Evolutionary conservation across 768 basidiomycete genomes (phyloP).

Genomic region (Termitomyces sp.): DNA sequence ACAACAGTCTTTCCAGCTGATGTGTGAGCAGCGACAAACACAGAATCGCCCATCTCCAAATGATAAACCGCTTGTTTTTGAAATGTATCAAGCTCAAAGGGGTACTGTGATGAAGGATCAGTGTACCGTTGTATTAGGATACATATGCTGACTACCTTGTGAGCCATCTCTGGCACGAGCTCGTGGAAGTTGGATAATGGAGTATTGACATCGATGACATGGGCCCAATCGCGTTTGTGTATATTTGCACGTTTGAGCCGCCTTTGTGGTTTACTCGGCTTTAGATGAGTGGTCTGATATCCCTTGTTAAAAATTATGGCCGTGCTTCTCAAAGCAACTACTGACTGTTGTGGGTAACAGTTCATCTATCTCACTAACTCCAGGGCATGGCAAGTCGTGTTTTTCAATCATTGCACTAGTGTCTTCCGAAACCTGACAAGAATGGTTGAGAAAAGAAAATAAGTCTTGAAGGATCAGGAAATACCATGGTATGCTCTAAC

Average conservation of each 20-base stretch:
- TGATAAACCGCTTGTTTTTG: constrained; percentile 99
- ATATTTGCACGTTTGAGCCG: constrained; percentile 38
- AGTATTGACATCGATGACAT: constrained; percentile 90
- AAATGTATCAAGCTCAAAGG: constrained; percentile 98
- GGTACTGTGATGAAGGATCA: constrained; percentile 54
- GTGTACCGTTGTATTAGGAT: background rate
- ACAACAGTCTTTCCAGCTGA: constrained; percentile 99
- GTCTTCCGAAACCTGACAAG: constrained; percentile 5
- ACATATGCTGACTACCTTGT: constrained; percentile 49
- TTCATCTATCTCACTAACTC: constrained; percentile 61
- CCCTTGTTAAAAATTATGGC: constrained; percentile 2
- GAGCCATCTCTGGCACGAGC: constrained; percentile 95
- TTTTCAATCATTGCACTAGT: constrained; percentile 11
- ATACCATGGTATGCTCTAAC: constrained; percentile 14
- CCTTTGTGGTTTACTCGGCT: constrained; percentile 40
- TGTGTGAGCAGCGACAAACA: constrained; percentile 99
- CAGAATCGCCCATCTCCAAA: constrained; percentile 93
- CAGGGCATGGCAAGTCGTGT: constrained; percentile 9
- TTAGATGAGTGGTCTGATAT: constrained; percentile 51
- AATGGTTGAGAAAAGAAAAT: background rate
- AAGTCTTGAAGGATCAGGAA: background rate
- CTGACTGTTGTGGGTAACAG: constrained; percentile 61
- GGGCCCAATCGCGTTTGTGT: constrained; percentile 95
- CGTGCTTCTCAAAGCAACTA: background rate
- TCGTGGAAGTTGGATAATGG: constrained; percentile 86